Base-by-base conservation (phyloP, 73 alveolate genomes). In the Effrenium voratum region DNA sequence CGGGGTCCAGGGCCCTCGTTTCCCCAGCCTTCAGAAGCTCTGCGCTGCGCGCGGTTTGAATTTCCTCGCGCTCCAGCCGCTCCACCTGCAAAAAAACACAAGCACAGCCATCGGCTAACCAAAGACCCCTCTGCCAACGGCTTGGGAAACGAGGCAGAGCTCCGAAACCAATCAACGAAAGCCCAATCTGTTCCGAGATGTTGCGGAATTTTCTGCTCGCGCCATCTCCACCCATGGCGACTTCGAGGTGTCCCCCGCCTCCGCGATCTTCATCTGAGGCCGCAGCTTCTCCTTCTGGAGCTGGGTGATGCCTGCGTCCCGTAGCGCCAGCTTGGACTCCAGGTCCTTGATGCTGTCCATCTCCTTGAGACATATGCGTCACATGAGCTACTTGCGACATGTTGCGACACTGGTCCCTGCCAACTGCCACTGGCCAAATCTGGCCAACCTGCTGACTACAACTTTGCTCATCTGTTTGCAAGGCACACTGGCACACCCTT, bases 21-120 rank as follows among this genome's bases (percentile, higher is more conserved):
- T 32, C 34, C 75, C 40, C 75, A 1, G 47, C 97, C 97, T 90
- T 66, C 76, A 90, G 52, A 38, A 66, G 97, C 97, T 90, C 97
- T 19, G 97, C 52, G 76, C 73, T 46, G 50, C 97, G 97, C 5
- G 97, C 97, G 8, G 97, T 70, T 87, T 90, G 97, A 28, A 90
- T 46, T 75, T 90, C 97, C 44, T 90, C 97, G 34, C 83, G 82
- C 88, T 90, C 97, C 55, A 90, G 57, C 87, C 45, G 66, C 47
- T 90, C 97, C 86, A 90, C 97, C 97, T 90, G 32, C 50, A 40
- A 1, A 4, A 4, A 45, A n/a, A 0, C 1, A 76, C 30, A 3
- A 13, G 36, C 40, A 32, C 59, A 59, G 50, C 30, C 8, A 8
- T 70, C 34, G 26, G 22, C 36, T 24, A 66, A 0, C 40, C 40